Evolutionary conservation across 2,329 filamentous ascomycete genomes (phyloP), one percentile per base, ranked within the genome.

Genomic region (Mollisia scopiformis): DNA sequence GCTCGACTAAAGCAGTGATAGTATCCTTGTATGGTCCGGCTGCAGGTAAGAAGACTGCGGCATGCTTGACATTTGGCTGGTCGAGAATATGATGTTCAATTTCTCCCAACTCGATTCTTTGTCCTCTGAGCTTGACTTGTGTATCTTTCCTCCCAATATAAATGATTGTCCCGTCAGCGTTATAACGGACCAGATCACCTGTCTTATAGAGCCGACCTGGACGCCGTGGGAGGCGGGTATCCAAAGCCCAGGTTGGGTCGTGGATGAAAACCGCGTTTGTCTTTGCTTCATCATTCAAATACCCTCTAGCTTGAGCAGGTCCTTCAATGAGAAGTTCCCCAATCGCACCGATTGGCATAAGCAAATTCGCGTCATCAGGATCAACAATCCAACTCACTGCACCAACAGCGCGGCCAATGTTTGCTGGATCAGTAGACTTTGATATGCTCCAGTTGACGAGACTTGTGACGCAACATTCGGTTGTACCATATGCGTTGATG

Each of bases 291-390:
- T 88, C 82, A 54, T 81, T 81, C 19, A 88, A 74, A 60, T 89
- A 89, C 27, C 85, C 85, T 30, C 82, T 76, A 7, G 84, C 85
- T 3, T 89, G 82, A 13, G 84, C 80, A 1, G 84, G 84, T 0
- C 83, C 84, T 62, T 67, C 65, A 6, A 70, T 50, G 3, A 70
- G 30, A 28, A 70, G 19, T 39, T 70, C 68, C 11, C 68, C 68
- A 7, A 68, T 49, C 6, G 41, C 54, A 27, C 66, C 67, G 8
- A 66, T 55, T 33, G 67, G 67, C 25, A 62, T 46, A 8, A 69
- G 49, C 6, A 10, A 23, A 31, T 68, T 37, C 3, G 51, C 52
- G 37, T 68, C 51, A 3, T 61, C 19, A n/a, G 51, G 46, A 28
- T 67, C 57, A 11, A 59, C 61, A 49, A 66, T 84, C 82, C 6